A percentile compares a stretch with the other conserved stretches of the same genome.
Evolutionary conservation across 495 filamentous ascomycete species (phyloP).

Genomic region (Lophiostoma macrostomum): DNA sequence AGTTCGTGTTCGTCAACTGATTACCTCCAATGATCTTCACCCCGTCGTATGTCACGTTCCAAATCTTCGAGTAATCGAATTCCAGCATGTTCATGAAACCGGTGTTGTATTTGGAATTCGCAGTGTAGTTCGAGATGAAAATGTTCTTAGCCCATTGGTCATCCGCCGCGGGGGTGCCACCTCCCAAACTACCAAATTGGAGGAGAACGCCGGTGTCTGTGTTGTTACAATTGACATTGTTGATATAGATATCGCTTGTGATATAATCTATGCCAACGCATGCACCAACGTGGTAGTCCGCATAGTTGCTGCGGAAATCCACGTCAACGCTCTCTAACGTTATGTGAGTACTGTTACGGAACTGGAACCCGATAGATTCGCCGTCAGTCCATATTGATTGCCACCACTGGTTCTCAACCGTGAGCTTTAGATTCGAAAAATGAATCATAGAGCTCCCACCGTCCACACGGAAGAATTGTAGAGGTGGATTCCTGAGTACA

Average conservation of each 20-base stretch:
- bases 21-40: background rate
- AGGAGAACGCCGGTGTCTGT: background rate
- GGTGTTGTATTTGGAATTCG: background rate
- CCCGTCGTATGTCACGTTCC: background rate
- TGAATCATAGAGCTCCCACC: background rate
- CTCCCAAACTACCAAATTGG: background rate
- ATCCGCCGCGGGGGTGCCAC: background rate
- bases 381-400: background rate
- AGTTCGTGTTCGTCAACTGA: too few species aligned
- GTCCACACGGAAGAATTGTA: background rate
- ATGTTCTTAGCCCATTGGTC: background rate
- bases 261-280: background rate
- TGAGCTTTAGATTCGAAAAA: conserved; percentile 2
- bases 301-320: background rate
- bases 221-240: background rate
- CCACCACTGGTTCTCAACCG: conserved; percentile 1
- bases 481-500: background rate
- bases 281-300: background rate
- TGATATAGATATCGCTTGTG: background rate
- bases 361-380: background rate
- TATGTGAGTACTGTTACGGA: background rate
- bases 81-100: background rate
- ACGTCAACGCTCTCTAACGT: background rate
- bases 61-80: background rate
- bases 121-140: background rate